A percentile compares a stretch with the other conserved stretches of the same genome.
These are phyloP conservation scores for Dryas drummondii DNA, from an alignment of 306 rosid species.

Conservation along the genomic window DNA sequence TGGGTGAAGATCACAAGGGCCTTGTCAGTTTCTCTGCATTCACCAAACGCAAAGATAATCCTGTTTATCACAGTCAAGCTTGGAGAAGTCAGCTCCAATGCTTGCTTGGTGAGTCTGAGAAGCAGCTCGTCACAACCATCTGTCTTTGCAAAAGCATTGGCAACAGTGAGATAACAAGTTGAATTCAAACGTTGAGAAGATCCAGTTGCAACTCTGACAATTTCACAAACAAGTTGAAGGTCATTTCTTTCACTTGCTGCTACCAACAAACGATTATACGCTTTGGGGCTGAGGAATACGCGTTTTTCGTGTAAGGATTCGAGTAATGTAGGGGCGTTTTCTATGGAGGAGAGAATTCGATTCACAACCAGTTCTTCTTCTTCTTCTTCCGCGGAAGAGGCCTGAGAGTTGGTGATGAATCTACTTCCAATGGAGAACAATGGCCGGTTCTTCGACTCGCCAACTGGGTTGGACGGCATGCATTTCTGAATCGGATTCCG, in stretches of 20 bases:
- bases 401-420: conserved; percentile 33
- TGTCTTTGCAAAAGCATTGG: conserved; percentile 56
- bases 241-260: conserved; percentile 58
- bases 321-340: conserved; percentile 44
- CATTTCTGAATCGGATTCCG: conserved; percentile 7
- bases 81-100: conserved; percentile 41
- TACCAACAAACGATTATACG: conserved; percentile 43
- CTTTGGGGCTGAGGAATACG: conserved; percentile 30
- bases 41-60: conserved; percentile 60
- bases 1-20: conserved; percentile 62
- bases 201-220: conserved; percentile 49
- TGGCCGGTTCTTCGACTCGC: conserved; percentile 14
- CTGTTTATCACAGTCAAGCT: conserved; percentile 51
- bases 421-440: conserved; percentile 27
- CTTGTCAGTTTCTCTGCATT: conserved; percentile 63
- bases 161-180: conserved; percentile 45
- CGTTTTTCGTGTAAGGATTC: conserved; percentile 40
- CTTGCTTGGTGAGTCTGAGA: conserved; percentile 43
- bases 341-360: conserved; percentile 39
- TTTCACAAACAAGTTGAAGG: conserved; percentile 44
- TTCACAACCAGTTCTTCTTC: conserved; percentile 38
- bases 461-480: conserved; percentile 25
- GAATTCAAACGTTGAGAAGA: conserved; percentile 43
- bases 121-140: conserved; percentile 37
- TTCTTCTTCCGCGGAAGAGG: conserved; percentile 37